Percentiles rank a stretch among this genome's conserved stretches.
phyloP scores from a whole-genome alignment of 1,139 yeast species.

The Hansenula sp. region DNA sequence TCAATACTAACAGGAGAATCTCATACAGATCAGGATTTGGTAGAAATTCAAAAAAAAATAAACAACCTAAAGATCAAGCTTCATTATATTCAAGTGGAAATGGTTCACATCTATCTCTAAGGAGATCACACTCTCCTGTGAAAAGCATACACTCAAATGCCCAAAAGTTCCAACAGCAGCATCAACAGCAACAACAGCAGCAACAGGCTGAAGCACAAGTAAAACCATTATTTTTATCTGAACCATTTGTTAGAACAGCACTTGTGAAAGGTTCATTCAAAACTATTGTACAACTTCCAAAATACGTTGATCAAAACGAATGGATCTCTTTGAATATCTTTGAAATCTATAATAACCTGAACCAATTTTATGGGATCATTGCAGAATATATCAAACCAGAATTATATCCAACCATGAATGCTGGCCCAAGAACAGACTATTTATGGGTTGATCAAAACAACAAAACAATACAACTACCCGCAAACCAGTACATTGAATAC shows the following conservation, averaged over 20 bases:
- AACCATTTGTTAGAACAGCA: slow-evolving; percentile 92
- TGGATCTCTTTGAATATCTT: slow-evolving; percentile 94
- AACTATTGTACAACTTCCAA: slow-evolving; percentile 92
- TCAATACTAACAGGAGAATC: background rate
- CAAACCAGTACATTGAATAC: slow-evolving; percentile 87
- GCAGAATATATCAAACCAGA: slow-evolving; percentile 89
- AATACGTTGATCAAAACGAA: slow-evolving; percentile 89
- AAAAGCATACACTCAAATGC: slow-evolving; percentile 18
- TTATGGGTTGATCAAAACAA: slow-evolving; percentile 81
- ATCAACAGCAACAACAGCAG: slow-evolving; percentile 7
- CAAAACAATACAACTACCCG: slow-evolving; percentile 84
- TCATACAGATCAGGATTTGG: slow-evolving; percentile 34
- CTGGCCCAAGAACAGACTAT: slow-evolving; percentile 90
- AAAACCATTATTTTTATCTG: slow-evolving; percentile 74
- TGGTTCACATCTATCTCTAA: slow-evolving; percentile 32
- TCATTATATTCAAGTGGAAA: slow-evolving; percentile 28
- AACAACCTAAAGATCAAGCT: slow-evolving; percentile 25
- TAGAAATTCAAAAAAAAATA: slow-evolving; percentile 35
- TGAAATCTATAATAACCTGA: slow-evolving; percentile 81
- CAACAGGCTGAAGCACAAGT: slow-evolving; percentile 20
- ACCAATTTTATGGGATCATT: slow-evolving; percentile 84
- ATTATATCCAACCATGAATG: slow-evolving; percentile 90
- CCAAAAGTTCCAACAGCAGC: slow-evolving; percentile 15
- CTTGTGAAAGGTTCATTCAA: slow-evolving; percentile 96
- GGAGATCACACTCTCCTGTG: slow-evolving; percentile 30